phyloP scores from a whole-genome alignment of 2,329 filamentous ascomycete species.

The Lecanicillium sp. region DNA sequence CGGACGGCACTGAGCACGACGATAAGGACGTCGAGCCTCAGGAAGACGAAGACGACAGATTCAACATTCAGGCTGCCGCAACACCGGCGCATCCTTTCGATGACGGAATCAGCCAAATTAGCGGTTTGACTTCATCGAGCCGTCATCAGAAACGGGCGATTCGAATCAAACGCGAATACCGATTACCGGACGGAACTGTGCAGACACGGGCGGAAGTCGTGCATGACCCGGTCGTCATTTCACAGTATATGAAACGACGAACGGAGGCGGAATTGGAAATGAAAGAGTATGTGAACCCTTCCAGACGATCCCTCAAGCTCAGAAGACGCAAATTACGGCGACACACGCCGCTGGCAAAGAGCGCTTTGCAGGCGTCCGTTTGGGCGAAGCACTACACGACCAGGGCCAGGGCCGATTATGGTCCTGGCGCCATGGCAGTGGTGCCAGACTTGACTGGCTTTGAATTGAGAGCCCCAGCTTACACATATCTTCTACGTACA shows the following conservation, averaged over 20 bases:
- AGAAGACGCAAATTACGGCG: background rate
- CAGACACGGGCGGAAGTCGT: constrained; percentile 63
- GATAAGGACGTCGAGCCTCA: constrained; percentile 54
- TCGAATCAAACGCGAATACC: constrained; percentile 64
- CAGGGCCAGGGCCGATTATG: constrained; percentile 16
- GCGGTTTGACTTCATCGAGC: constrained; percentile 58
- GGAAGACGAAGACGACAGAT: constrained; percentile 59
- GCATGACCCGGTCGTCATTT: constrained; percentile 79
- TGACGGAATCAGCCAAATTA: constrained; percentile 76
- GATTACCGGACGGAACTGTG: constrained; percentile 39
- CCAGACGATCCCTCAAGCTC: background rate
- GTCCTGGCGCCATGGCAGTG: constrained; percentile 25
- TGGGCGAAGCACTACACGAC: background rate
- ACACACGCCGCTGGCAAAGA: background rate
- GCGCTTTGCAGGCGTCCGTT: background rate
- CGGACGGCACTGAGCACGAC: constrained; percentile 62
- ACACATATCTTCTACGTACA: constrained; percentile 35
- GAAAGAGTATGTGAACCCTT: constrained; percentile 56
- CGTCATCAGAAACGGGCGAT: constrained; percentile 61
- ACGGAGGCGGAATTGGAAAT: constrained; percentile 64
- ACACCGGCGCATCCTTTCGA: constrained; percentile 62
- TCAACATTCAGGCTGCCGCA: constrained; percentile 65
- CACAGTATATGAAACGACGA: constrained; percentile 77
- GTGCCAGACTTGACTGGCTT: constrained; percentile 27
- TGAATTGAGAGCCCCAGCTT: constrained; percentile 31